These are phyloP conservation scores for Fusarium algeriense DNA, from an alignment of 2,329 filamentous ascomycete genomes.

Conservation along the genomic window DNA sequence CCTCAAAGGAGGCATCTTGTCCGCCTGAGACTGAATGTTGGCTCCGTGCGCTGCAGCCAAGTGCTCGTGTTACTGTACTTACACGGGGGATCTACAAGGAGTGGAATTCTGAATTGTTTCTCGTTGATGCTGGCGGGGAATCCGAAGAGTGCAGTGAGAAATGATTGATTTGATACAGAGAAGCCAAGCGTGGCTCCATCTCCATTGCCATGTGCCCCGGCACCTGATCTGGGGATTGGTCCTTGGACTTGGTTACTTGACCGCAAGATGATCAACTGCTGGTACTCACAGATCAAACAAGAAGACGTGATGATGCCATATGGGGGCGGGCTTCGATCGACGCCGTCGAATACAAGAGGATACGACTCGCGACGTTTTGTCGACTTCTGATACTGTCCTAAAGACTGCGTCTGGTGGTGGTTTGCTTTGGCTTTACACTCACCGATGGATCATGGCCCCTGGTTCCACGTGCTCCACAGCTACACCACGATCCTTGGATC, in stretches of 20 bases:
- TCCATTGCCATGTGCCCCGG: constrained; percentile 25
- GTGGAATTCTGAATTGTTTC: constrained; percentile 13
- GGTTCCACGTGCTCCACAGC: constrained; percentile 38
- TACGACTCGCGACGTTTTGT: constrained; percentile 34
- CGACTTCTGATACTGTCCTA: constrained; percentile 22
- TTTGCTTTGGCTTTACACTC: constrained; percentile 18
- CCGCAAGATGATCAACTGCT: constrained; percentile 27
- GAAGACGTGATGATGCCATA: constrained; percentile 31
- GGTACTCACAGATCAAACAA: constrained; percentile 13
- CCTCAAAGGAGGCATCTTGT: constrained; percentile 5
- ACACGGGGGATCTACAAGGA: constrained; percentile 21
- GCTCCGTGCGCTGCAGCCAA: constrained; percentile 1
- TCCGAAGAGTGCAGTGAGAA: constrained; percentile 4
- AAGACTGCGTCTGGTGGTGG: constrained; percentile 27
- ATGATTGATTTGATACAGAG: not conserved
- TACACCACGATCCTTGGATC: constrained; percentile 17
- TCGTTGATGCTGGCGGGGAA: constrained; percentile 21
- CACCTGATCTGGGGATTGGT: constrained; percentile 32
- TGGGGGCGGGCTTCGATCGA: constrained; percentile 25
- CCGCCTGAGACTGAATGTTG: not conserved
- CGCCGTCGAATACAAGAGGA: constrained; percentile 5
- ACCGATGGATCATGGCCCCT: constrained; percentile 18
- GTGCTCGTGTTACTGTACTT: not conserved
- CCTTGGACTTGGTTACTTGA: constrained; percentile 9
- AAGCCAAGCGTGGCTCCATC: not conserved